These are phyloP conservation scores for Puccinia hordei DNA, from an alignment of 1,284 basidiomycete genomes.

Conservation along the genomic window DNA sequence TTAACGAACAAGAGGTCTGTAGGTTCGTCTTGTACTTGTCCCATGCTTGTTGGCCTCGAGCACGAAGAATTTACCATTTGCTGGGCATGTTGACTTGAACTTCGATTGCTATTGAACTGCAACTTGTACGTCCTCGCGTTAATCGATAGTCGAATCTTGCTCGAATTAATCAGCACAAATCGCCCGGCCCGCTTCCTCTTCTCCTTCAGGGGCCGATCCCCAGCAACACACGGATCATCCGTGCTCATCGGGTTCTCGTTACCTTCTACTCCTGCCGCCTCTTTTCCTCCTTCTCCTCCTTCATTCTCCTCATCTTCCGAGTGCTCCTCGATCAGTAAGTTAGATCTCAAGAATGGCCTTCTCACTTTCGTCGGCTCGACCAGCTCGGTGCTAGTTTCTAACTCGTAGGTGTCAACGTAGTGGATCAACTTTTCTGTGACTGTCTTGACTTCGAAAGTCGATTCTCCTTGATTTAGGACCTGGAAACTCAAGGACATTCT, in stretches of 20 bases:
- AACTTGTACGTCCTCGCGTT: conserved; percentile 16
- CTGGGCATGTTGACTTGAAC: not conserved
- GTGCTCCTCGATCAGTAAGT: conserved; percentile 1
- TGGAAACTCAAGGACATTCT: conserved; percentile 47
- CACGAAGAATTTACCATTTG: no score
- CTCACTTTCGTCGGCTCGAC: conserved; percentile 13
- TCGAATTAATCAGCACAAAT: not conserved
- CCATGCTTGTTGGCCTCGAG: not conserved
- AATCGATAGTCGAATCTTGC: conserved; percentile 5
- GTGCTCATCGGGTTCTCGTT: not conserved
- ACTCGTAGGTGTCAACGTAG: conserved; percentile 37
- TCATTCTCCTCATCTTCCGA: not conserved
- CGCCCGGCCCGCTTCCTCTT: not conserved
- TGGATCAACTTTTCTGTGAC: conserved; percentile 10
- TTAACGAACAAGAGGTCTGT: conserved; percentile 9
- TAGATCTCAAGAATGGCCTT: conserved; percentile 21
- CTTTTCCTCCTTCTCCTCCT: not conserved
- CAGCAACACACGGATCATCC: not conserved
- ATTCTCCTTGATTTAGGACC: conserved; percentile 26
- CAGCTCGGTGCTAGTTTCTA: conserved; percentile 24
- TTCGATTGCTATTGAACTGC: conserved; percentile 10
- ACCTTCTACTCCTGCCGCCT: not conserved
- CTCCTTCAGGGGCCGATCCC: not conserved
- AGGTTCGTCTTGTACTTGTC: not conserved
- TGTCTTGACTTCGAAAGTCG: conserved; percentile 41